phyloP scores from a whole-genome alignment of 495 filamentous ascomycete species.

The Penicillium subrubescens region DNA sequence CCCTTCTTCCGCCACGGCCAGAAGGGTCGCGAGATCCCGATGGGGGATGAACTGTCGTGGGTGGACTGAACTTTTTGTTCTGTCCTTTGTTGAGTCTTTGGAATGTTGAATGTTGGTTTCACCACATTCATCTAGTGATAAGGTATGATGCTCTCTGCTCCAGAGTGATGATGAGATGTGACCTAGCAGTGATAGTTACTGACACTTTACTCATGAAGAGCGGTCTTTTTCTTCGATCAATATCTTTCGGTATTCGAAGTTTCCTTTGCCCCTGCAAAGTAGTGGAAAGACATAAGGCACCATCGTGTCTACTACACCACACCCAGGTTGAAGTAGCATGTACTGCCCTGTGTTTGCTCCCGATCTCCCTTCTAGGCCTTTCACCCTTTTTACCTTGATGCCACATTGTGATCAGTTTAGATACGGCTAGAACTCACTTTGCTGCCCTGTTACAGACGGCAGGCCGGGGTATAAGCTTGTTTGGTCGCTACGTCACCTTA shows the following conservation, averaged over 20 bases:
- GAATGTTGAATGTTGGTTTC: background rate
- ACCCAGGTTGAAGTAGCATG: background rate
- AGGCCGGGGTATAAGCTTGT: background rate
- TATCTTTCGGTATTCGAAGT: background rate
- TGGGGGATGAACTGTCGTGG: slow-evolving; percentile 8
- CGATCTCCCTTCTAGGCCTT: background rate
- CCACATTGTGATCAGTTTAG: background rate
- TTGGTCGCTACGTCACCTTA: background rate
- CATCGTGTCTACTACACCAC: background rate
- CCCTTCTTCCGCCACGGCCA: background rate
- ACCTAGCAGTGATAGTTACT: background rate
- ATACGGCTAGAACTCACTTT: background rate
- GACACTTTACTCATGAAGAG: background rate
- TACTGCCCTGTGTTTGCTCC: background rate
- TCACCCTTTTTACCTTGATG: background rate
- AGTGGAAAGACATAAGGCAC: background rate
- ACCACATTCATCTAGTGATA: background rate
- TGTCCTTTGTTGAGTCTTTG: background rate
- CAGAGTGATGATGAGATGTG: background rate
- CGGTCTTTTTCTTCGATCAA: background rate
- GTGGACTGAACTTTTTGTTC: background rate
- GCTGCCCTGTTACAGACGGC: background rate
- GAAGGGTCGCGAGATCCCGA: background rate
- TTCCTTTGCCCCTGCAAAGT: background rate
- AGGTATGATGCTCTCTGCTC: background rate